Evolutionary conservation across 139 green algal species (phyloP).

Genomic region (Auxenochlorella protothecoides): DNA sequence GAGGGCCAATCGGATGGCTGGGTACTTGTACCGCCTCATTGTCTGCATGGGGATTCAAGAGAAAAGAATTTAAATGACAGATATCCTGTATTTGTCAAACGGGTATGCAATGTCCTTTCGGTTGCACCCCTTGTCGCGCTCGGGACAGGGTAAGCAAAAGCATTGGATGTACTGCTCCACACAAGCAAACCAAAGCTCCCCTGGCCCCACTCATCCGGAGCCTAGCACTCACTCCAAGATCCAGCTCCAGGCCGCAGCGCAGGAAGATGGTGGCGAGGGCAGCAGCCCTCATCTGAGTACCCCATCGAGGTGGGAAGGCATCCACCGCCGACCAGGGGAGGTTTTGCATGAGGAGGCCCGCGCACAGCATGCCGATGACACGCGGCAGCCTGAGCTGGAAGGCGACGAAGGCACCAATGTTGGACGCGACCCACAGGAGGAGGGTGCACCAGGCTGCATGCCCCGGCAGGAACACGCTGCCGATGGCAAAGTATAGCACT

Average conservation of each 20-base stretch:
- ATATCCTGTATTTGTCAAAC: too few species aligned
- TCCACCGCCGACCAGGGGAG: conserved; percentile 35
- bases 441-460: conserved; percentile 18
- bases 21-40: conserved; percentile 23
- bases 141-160: not conserved
- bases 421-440: conserved; percentile 17
- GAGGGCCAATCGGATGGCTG: conserved; percentile 17
- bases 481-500: conserved; percentile 28
- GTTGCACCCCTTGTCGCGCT: too few species aligned
- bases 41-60: not conserved
- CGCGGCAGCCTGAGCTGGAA: conserved; percentile 40
- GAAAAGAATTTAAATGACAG: not conserved
- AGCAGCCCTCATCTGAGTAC: conserved; percentile 45
- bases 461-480: conserved; percentile 23
- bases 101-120: too few species aligned
- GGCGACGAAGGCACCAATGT: conserved; percentile 20
- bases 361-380: conserved; percentile 61
- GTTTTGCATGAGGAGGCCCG: conserved; percentile 55
- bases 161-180: not conserved
- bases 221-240: conserved; percentile 36
- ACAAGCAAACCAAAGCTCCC: not conserved
- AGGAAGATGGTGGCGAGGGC: conserved; percentile 75
- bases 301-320: conserved; percentile 48
- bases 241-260: conserved; percentile 67
- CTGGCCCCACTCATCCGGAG: not conserved